A percentile compares a stretch with the other conserved stretches of the same genome.
These are phyloP conservation scores for Phytophthora rubi DNA, from an alignment of 352 stramenopile genomes.

Conservation along the genomic window DNA sequence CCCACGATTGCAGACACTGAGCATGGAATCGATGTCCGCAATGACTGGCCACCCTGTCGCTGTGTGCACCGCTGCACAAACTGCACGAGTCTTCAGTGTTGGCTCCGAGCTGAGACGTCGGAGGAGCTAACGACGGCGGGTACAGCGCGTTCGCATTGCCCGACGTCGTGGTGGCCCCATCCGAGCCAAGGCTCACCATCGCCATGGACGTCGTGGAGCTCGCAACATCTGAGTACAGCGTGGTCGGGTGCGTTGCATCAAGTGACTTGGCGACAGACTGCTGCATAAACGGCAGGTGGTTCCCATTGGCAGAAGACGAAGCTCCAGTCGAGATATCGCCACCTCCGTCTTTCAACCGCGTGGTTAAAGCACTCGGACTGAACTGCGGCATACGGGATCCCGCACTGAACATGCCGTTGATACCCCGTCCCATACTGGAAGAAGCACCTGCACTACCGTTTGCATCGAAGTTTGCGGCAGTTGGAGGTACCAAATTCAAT, in stretches of 20 bases:
- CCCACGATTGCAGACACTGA: slow-evolving; percentile 71
- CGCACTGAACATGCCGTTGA: slow-evolving; percentile 35
- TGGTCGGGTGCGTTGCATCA: slow-evolving; percentile 33
- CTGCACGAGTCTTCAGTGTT: slow-evolving; percentile 41
- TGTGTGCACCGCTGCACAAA: slow-evolving; percentile 53
- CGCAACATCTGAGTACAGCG: slow-evolving; percentile 41
- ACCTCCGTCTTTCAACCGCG: slow-evolving; percentile 40
- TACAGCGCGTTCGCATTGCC: slow-evolving; percentile 40
- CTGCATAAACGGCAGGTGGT: slow-evolving; percentile 42
- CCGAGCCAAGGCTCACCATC: slow-evolving; percentile 38
- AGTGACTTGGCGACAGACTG: slow-evolving; percentile 30
- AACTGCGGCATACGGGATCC: slow-evolving; percentile 45
- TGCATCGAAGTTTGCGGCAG: slow-evolving; percentile 32
- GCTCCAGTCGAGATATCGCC: slow-evolving; percentile 38
- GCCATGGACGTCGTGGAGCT: slow-evolving; percentile 41
- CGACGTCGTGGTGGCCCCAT: slow-evolving; percentile 33
- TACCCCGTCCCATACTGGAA: slow-evolving; percentile 32
- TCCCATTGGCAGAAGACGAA: slow-evolving; percentile 27
- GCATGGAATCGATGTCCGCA: slow-evolving; percentile 80
- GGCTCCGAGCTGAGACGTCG: slow-evolving; percentile 26
- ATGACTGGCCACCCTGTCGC: slow-evolving; percentile 56
- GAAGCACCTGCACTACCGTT: slow-evolving; percentile 24
- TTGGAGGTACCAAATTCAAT: slow-evolving; percentile 37
- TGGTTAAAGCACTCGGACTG: slow-evolving; percentile 33
- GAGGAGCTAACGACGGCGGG: slow-evolving; percentile 27